Conservation (phyloP, 2,329 filamentous ascomycete genomes). For the Gaeumannomyces tritici region DNA sequence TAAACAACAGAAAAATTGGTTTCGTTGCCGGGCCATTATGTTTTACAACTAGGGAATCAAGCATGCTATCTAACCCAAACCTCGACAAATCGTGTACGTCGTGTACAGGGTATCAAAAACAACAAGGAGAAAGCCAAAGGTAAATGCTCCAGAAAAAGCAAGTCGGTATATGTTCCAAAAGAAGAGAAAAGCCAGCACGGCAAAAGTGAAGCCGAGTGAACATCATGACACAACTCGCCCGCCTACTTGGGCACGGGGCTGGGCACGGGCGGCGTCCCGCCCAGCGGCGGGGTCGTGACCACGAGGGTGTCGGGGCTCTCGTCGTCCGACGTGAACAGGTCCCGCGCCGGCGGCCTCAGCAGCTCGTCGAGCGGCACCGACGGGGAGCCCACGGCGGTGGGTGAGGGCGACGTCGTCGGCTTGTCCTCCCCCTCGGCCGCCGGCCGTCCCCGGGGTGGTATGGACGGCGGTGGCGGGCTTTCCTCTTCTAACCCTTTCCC, state of each 20-base stretch:
- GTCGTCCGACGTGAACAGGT: conserved; percentile 6
- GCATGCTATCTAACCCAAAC: not conserved
- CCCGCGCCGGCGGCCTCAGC: conserved; percentile 3
- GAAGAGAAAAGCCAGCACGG: not conserved
- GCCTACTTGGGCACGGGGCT: not conserved
- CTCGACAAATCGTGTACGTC: not conserved
- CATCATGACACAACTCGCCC: not conserved
- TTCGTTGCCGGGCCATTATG: not conserved
- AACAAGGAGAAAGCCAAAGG: not conserved
- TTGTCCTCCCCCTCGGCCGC: not conserved
- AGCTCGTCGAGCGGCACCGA: not conserved
- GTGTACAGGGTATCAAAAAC: not conserved
- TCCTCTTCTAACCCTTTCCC: too few relatives aligned
- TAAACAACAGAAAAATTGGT: too few relatives aligned
- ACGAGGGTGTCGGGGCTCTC: conserved; percentile 16
- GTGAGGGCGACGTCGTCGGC: not conserved
- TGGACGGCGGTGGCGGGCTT: too few relatives aligned
- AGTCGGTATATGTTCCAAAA: not conserved
- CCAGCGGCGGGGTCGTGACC: conserved; percentile 11
- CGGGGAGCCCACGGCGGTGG: not conserved
- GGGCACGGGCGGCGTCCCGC: conserved; percentile 4
- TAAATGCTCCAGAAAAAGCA: not conserved
- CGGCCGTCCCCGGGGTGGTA: not conserved
- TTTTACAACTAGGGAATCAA: not conserved
- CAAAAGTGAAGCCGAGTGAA: not conserved